Evolutionary conservation across 106 monocot species (phyloP), one percentile per base, ranked within the genome.

Genomic region (Apostasia ramifera): DNA sequence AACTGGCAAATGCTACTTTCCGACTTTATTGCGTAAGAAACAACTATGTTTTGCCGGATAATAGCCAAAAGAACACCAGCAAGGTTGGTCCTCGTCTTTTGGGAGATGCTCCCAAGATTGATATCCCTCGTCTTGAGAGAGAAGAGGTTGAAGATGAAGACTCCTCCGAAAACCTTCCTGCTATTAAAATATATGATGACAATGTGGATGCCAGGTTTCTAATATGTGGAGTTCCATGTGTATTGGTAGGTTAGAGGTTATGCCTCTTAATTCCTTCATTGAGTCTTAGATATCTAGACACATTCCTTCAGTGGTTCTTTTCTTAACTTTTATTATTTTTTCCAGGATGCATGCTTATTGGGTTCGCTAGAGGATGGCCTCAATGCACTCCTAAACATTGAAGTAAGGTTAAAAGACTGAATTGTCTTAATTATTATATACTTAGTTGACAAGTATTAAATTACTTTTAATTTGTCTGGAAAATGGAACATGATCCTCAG

Each of bases 371-470:
- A 92, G 77, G 97, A 98, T 81, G 97, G 97, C 26, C 71, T 98
- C 2, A 90, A 82, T 87, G 97, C 97, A 5, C 89, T 98, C 10
- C 77, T 98, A 69, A 98, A 90, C 70, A 90, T 98, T 71, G 97
- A 98, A 84, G 97, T 98, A 72, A 83, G 89, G 67, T 44, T 39
- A 65, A 48, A 26, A 12, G 2, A 65, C 37, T 65, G 8, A 65
- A 44, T 4, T 40, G 8, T n/a, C 13, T 63, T 12, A 4, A 63
- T 63, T 63, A n/a, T 63, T 12, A 63, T 63, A 5, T 63, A 12
- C 45, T 63, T 40, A 45, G 45, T 63, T 5, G 45, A 12, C 45
- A 63, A 45, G 43, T 26, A 26, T 26, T 26, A 26, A 26, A 26
- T 26, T 26, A 26, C 26, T 26, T 26, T 26, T 26, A 26, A 26